These are phyloP conservation scores for Termitomyces sp. DNA, from an alignment of 768 basidiomycete genomes.

Conservation along the genomic window DNA sequence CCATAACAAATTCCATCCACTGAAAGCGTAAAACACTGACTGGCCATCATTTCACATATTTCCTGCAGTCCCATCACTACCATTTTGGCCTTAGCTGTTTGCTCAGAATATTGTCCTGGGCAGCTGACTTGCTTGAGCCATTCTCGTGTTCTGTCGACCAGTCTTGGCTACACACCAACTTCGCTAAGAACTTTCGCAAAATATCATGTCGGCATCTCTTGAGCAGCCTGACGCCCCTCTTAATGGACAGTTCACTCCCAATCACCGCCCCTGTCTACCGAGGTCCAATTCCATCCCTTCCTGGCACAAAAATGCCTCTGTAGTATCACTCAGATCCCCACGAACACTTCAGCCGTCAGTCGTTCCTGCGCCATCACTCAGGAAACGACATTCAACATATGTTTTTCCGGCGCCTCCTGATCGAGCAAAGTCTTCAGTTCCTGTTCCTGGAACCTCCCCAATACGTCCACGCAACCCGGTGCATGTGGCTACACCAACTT, in stretches of 20 bases:
- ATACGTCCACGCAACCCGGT: conserved; percentile 28
- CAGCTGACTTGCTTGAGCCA: not conserved
- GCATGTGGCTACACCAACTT: conserved; percentile 7
- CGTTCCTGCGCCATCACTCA: conserved; percentile 14
- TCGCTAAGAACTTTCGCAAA: not conserved
- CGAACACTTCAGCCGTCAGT: conserved; percentile 1
- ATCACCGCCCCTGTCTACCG: conserved; percentile 10
- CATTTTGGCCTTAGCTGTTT: not conserved
- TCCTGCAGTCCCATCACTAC: not conserved
- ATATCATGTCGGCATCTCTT: conserved; percentile 8
- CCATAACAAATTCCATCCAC: not conserved
- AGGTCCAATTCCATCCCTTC: conserved; percentile 15
- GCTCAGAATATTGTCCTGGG: not conserved
- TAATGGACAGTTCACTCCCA: not conserved
- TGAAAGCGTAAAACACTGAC: conserved; percentile 2
- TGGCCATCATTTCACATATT: not conserved
- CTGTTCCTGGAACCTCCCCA: conserved; percentile 18
- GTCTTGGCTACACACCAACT: not conserved
- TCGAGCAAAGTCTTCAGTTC: conserved; percentile 14
- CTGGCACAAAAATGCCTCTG: conserved; percentile 15
- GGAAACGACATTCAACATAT: conserved; percentile 28
- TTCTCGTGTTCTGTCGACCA: not conserved
- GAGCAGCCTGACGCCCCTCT: conserved; percentile 3
- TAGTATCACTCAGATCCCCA: conserved; percentile 14
- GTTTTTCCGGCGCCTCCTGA: conserved; percentile 16